phyloP scores from a whole-genome alignment of 805 yeast genomes.

The Diddensiella santjacobensis region DNA sequence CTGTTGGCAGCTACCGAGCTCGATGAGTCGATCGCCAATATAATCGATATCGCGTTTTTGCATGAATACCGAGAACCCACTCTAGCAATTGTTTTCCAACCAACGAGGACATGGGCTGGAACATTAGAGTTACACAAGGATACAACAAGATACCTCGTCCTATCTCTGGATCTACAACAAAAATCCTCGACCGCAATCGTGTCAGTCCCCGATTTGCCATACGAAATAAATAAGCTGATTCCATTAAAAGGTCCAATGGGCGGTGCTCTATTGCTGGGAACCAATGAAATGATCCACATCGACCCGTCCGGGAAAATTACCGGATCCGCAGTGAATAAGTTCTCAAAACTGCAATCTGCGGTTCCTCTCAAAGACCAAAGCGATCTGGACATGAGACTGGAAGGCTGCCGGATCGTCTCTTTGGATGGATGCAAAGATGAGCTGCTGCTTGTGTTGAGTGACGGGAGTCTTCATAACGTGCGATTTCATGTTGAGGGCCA shows the following conservation, averaged over 20 bases:
- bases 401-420: slow-evolving; percentile 43
- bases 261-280: slow-evolving; percentile 68
- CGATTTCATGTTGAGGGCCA: slow-evolving; percentile 39
- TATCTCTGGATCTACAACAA: slow-evolving; percentile 61
- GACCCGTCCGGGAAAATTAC: slow-evolving; percentile 71
- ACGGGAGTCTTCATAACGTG: slow-evolving; percentile 43
- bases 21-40: slow-evolving; percentile 53
- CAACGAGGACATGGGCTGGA: slow-evolving; percentile 75
- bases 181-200: slow-evolving; percentile 63
- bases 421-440: slow-evolving; percentile 33
- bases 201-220: slow-evolving; percentile 63
- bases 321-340: slow-evolving; percentile 61
- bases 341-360: slow-evolving; percentile 40
- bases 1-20: slow-evolving; percentile 55
- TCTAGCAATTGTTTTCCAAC: slow-evolving; percentile 58
- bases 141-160: slow-evolving; percentile 54
- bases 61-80: slow-evolving; percentile 81
- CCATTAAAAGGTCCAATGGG: slow-evolving; percentile 64
- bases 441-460: slow-evolving; percentile 40
- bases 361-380: slow-evolving; percentile 47
- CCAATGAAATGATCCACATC: slow-evolving; percentile 71
- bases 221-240: slow-evolving; percentile 61
- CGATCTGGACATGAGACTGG: slow-evolving; percentile 50
- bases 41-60: slow-evolving; percentile 69
- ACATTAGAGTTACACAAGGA: slow-evolving; percentile 58